phyloP scores from a whole-genome alignment of 768 basidiomycete species.

The Amanita polypyramis region DNA sequence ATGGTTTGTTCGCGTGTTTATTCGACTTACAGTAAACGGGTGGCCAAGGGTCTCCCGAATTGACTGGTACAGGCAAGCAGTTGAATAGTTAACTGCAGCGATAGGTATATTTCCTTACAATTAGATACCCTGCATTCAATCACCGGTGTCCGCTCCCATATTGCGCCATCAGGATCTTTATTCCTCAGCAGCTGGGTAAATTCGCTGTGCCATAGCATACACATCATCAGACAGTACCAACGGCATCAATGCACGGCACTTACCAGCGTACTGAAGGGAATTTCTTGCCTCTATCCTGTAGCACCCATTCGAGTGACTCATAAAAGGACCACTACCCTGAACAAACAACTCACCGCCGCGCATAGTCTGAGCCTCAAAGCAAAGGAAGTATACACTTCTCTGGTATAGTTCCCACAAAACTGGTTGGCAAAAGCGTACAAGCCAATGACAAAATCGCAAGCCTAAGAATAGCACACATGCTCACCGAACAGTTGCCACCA shows the following conservation, averaged over 20 bases:
- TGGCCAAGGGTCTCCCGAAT: neutral
- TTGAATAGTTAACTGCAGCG: too few relatives aligned
- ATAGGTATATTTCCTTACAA: neutral
- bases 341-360: neutral
- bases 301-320: neutral
- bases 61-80: neutral
- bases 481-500: constrained; percentile 5
- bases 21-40: neutral
- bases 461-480: neutral
- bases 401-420: neutral
- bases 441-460: neutral
- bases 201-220: neutral
- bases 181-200: neutral
- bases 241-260: neutral
- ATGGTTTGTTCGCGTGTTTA: neutral
- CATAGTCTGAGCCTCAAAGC: constrained; percentile 4
- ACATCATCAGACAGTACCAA: neutral
- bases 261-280: neutral
- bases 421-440: neutral
- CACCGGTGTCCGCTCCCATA: neutral
- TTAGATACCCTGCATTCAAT: neutral
- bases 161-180: neutral
- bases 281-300: neutral
- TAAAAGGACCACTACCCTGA: too few relatives aligned
- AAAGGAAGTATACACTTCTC: neutral